Evolutionary conservation across 164 flowering plant genomes (phyloP).

Genomic region (Macadamia tetraphylla): DNA sequence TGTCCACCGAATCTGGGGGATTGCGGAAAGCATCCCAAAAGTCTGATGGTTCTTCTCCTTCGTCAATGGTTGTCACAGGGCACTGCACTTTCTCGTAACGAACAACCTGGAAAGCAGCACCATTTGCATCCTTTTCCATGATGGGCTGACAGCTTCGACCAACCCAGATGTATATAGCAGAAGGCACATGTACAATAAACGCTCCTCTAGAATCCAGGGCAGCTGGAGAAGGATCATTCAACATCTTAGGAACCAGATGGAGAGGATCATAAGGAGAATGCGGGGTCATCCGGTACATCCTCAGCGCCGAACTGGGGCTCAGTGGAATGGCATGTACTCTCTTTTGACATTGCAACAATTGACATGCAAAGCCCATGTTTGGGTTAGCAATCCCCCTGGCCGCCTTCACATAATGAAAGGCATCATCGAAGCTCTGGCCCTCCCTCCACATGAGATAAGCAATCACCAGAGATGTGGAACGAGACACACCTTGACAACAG

Average conservation of each 20-base stretch:
- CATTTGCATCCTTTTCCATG: slow-evolving; percentile 80
- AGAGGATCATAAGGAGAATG: slow-evolving; percentile 82
- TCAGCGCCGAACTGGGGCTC: slow-evolving; percentile 73
- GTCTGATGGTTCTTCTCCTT: slow-evolving; percentile 62
- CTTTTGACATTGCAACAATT: slow-evolving; percentile 80
- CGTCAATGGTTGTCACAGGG: slow-evolving; percentile 40
- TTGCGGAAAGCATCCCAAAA: slow-evolving; percentile 71
- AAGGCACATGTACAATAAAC: slow-evolving; percentile 65
- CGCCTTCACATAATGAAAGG: slow-evolving; percentile 78
- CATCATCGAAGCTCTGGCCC: slow-evolving; percentile 88
- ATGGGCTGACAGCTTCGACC: slow-evolving; percentile 57
- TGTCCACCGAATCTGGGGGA: slow-evolving; percentile 47
- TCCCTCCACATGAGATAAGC: slow-evolving; percentile 93
- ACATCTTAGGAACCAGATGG: slow-evolving; percentile 81
- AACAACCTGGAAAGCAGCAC: slow-evolving; percentile 73
- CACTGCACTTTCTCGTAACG: slow-evolving; percentile 75
- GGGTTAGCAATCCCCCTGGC: slow-evolving; percentile 88
- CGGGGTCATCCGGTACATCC: slow-evolving; percentile 76
- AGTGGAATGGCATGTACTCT: slow-evolving; percentile 82
- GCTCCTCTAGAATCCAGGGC: slow-evolving; percentile 82
- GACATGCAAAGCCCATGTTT: slow-evolving; percentile 89
- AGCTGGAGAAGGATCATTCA: slow-evolving; percentile 61
- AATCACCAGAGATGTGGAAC: slow-evolving; percentile 78
- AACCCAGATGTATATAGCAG: slow-evolving; percentile 69
- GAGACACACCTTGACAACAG: slow-evolving; percentile 84